Percentiles rank a stretch among this genome's conserved stretches.
These are phyloP conservation scores for Phaeomoniella chlamydospora DNA, from an alignment of 2,329 filamentous ascomycete genomes.

Conservation along the genomic window DNA sequence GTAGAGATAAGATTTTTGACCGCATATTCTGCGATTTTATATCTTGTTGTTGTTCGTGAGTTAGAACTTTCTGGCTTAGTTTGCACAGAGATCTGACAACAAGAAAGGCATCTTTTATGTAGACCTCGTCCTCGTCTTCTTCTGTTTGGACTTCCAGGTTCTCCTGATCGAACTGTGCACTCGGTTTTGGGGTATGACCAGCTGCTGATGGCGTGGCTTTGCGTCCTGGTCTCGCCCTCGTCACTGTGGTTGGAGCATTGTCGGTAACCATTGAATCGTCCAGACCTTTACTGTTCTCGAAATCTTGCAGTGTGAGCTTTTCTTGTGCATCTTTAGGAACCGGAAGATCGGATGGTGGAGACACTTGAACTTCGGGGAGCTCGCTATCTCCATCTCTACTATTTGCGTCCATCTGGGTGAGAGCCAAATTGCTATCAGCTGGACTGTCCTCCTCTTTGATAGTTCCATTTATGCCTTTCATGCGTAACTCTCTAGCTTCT, in stretches of 20 bases:
- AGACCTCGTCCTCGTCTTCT: constrained; percentile 80
- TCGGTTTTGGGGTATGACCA: constrained; percentile 21
- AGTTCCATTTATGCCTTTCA: constrained; percentile 24
- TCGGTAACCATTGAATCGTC: constrained; percentile 53
- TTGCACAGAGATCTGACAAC: constrained; percentile 98
- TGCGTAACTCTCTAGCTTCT: constrained; percentile 69
- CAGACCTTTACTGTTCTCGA: constrained; percentile 51
- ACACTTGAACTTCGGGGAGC: constrained; percentile 22
- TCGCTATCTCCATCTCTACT: constrained; percentile 10
- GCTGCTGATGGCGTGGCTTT: constrained; percentile 28
- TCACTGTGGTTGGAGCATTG: constrained; percentile 53
- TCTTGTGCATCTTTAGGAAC: constrained; percentile 38
- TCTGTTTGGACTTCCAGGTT: constrained; percentile 28
- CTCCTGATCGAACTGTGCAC: constrained; percentile 21
- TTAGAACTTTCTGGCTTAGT: constrained; percentile 79
- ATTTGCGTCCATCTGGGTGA: constrained; percentile 8
- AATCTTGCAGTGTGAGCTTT: constrained; percentile 54
- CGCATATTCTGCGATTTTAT: constrained; percentile 91
- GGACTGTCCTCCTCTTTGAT: constrained; percentile 12
- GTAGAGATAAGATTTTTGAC: constrained; percentile 86
- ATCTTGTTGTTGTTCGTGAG: constrained; percentile 83
- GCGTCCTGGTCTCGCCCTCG: constrained; percentile 36
- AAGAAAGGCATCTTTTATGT: constrained; percentile 90
- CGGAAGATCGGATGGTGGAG: constrained; percentile 21
- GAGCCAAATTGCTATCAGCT: constrained; percentile 3